Percentiles rank a stretch among this genome's conserved stretches.
Evolutionary conservation across 1,284 basidiomycete species (phyloP).

Genomic region (Ceratobasidium sp.): DNA sequence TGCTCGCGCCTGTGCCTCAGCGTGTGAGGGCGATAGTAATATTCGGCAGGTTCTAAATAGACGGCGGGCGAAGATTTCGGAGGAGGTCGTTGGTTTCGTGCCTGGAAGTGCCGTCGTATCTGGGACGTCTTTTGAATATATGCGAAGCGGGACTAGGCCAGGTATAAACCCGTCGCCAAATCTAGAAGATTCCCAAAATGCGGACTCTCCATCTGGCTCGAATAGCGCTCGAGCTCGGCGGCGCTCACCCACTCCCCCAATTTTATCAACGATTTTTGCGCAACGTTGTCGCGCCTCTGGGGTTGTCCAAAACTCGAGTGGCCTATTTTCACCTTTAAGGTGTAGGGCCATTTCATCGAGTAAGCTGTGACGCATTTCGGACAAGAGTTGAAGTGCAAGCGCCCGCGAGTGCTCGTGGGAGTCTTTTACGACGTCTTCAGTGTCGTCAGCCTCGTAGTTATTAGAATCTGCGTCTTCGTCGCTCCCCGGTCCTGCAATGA

Average conservation of each 20-base stretch:
- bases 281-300: conserved; percentile 77
- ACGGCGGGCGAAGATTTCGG: conserved; percentile 40
- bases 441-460: conserved; percentile 72
- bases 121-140: conserved; percentile 58
- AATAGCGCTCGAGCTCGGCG: conserved; percentile 72
- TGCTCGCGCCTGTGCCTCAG: background rate
- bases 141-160: conserved; percentile 65
- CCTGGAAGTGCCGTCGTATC: conserved; percentile 50
- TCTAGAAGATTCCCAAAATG: conserved; percentile 76
- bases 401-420: conserved; percentile 74
- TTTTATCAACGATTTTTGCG: conserved; percentile 76
- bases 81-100: conserved; percentile 11
- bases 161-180: conserved; percentile 66
- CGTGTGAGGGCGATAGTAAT: conserved; percentile 23
- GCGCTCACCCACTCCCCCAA: conserved; percentile 75
- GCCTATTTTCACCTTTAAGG: conserved; percentile 5
- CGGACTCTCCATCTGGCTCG: conserved; percentile 54
- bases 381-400: conserved; percentile 73
- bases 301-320: conserved; percentile 82
- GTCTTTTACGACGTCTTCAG: conserved; percentile 71
- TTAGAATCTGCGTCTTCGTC: conserved; percentile 68
- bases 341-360: conserved; percentile 69
- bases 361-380: conserved; percentile 78
- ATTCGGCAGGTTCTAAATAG: conserved; percentile 29
- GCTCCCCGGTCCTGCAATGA: conserved; percentile 4